Evolutionary conservation across 2,329 filamentous ascomycete genomes (phyloP).

Genomic region (Colletotrichum sp.): DNA sequence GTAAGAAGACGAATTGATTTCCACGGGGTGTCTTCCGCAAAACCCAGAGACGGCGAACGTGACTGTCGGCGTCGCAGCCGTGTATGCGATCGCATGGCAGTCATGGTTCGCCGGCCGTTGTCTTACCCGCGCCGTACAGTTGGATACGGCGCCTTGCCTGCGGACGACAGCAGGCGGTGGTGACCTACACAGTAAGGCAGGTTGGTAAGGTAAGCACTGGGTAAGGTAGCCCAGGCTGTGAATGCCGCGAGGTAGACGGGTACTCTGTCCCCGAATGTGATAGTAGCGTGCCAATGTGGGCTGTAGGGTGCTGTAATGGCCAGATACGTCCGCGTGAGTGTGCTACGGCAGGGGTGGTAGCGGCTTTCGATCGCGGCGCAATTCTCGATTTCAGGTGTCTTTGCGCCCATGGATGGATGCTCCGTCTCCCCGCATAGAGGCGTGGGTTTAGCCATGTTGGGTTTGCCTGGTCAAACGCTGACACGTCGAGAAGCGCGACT

Average conservation of each 20-base stretch:
- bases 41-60: background rate
- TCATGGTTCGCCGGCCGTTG: background rate
- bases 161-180: background rate
- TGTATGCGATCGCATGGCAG: background rate
- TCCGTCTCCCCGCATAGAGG: slow-evolving; percentile 21
- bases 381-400: slow-evolving; percentile 22
- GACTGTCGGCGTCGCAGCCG: background rate
- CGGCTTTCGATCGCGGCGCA: slow-evolving; percentile 20
- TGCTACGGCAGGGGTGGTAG: slow-evolving; percentile 11
- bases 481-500: slow-evolving; percentile 11
- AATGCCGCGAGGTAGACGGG: background rate
- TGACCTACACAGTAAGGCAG: background rate
- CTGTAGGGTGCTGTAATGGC: background rate
- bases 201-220: background rate
- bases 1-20: background rate
- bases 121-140: background rate
- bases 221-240: background rate
- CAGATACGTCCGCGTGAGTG: slow-evolving; percentile 15
- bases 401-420: background rate
- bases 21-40: background rate
- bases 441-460: slow-evolving; percentile 4
- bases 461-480: slow-evolving; percentile 6
- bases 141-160: background rate
- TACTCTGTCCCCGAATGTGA: background rate
- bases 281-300: background rate